Evolutionary conservation across 441 rosid species (phyloP).

Genomic region (Mallotus repandus): DNA sequence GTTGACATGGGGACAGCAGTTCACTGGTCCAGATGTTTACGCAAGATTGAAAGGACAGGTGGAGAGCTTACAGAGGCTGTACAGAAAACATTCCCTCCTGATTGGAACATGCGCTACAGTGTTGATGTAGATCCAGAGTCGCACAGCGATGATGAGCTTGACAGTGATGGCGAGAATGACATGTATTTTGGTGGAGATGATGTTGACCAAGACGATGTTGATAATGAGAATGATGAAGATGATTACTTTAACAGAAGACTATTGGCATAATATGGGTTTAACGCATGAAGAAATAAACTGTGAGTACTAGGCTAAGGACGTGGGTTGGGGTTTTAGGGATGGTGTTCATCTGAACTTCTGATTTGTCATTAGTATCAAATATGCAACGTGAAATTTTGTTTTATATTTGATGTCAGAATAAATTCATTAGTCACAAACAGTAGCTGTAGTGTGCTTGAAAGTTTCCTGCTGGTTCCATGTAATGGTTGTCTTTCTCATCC

Average conservation of each 20-base stretch:
- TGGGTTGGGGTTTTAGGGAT: neutral
- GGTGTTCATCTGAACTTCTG: too few species aligned
- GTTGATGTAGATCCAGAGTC: conserved; percentile 37
- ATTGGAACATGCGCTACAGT: conserved; percentile 61
- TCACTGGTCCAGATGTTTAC: conserved; percentile 78
- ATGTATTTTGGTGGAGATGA: conserved; percentile 24
- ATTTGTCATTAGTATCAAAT: too few species aligned
- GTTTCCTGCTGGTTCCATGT: too few species aligned
- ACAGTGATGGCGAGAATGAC: conserved; percentile 23
- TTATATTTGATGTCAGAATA: too few species aligned
- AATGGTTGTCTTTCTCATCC: too few species aligned
- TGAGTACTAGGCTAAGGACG: neutral
- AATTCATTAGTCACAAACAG: too few species aligned
- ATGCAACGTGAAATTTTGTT: too few species aligned
- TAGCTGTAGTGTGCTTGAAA: too few species aligned
- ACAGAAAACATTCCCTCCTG: conserved; percentile 96
- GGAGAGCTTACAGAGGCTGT: conserved; percentile 85
- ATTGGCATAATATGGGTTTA: conserved; percentile 13
- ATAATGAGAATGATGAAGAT: conserved; percentile 22
- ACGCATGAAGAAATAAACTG: too few species aligned
- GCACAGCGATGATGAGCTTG: conserved; percentile 35
- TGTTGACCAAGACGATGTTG: conserved; percentile 24
- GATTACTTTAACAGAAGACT: conserved; percentile 37
- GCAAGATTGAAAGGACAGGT: conserved; percentile 82
- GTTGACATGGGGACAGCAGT: conserved; percentile 97